Conservation (phyloP, 2,329 filamentous ascomycete genomes). For the Trichoderma pleuroti region DNA sequence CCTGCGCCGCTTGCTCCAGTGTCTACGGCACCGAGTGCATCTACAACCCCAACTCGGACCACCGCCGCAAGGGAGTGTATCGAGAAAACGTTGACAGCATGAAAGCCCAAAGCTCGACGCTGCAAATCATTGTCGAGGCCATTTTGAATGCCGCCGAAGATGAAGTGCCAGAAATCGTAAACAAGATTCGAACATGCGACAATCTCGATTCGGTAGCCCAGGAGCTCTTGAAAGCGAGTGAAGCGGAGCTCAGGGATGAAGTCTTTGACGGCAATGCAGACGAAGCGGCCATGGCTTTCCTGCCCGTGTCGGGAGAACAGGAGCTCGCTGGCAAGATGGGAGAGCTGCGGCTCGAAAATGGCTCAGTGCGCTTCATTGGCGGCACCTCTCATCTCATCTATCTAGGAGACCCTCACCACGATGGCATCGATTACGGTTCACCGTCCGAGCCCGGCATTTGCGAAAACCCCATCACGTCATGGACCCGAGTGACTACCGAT, state of each 20-base stretch:
- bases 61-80: slow-evolving; percentile 94
- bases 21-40: slow-evolving; percentile 89
- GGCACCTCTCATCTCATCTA: slow-evolving; percentile 93
- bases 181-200: slow-evolving; percentile 83
- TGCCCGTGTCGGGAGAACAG: slow-evolving; percentile 59
- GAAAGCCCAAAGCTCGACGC: slow-evolving; percentile 80
- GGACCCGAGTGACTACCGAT: slow-evolving; percentile 83
- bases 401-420: slow-evolving; percentile 49
- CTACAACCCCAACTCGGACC: slow-evolving; percentile 94
- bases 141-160: slow-evolving; percentile 89
- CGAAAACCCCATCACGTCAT: slow-evolving; percentile 73
- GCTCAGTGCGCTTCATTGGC: slow-evolving; percentile 84
- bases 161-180: slow-evolving; percentile 76
- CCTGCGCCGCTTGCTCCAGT: slow-evolving; percentile 91
- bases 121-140: slow-evolving; percentile 89
- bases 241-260: slow-evolving; percentile 6
- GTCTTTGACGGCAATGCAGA: slow-evolving; percentile 37
- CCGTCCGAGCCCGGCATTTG: slow-evolving; percentile 46
- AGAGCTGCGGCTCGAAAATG: slow-evolving; percentile 81
- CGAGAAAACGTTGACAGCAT: slow-evolving; percentile 87
- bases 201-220: slow-evolving; percentile 56
- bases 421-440: slow-evolving; percentile 38
- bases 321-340: slow-evolving; percentile 92
- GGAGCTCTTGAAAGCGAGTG: slow-evolving; percentile 46
- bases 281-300: slow-evolving; percentile 40